A percentile compares a stretch with the other conserved stretches of the same genome.
Conservation (phyloP, 345 rosid genomes). For the Microcos paniculata region DNA sequence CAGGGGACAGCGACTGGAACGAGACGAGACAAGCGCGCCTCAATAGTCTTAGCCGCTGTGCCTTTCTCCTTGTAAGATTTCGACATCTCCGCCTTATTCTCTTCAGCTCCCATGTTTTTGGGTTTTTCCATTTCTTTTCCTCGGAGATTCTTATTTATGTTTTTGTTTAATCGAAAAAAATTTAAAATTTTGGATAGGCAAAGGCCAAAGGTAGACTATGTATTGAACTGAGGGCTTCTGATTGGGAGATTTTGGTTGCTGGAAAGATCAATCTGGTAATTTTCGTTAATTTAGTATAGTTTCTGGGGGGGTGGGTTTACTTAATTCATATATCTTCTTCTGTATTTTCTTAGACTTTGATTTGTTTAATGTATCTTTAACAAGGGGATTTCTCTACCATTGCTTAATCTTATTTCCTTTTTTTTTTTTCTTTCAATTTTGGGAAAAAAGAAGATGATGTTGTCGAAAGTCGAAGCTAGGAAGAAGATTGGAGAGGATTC, state of each 20-base stretch:
- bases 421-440: neutral
- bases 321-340: neutral
- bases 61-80: constrained; percentile 11
- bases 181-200: neutral
- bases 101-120: neutral
- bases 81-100: neutral
- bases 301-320: neutral
- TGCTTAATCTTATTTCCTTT: constrained; percentile 5
- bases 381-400: neutral
- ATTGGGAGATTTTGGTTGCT: constrained; percentile 10
- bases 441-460: constrained; percentile 36
- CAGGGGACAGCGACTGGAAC: neutral
- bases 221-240: constrained; percentile 19
- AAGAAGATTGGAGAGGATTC: constrained; percentile 56
- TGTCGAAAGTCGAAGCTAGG: constrained; percentile 52
- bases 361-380: neutral
- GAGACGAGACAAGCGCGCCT: constrained; percentile 2
- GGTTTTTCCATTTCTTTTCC: neutral
- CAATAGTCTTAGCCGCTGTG: neutral
- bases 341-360: neutral
- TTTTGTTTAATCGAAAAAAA: neutral
- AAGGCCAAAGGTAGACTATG: constrained; percentile 15
- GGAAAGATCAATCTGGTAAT: constrained; percentile 15
- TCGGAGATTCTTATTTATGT: neutral
- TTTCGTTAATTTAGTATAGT: neutral